Evolutionary conservation across 768 basidiomycete genomes (phyloP), one percentile per base, ranked within the genome.

Genomic region (Mycena pura): DNA sequence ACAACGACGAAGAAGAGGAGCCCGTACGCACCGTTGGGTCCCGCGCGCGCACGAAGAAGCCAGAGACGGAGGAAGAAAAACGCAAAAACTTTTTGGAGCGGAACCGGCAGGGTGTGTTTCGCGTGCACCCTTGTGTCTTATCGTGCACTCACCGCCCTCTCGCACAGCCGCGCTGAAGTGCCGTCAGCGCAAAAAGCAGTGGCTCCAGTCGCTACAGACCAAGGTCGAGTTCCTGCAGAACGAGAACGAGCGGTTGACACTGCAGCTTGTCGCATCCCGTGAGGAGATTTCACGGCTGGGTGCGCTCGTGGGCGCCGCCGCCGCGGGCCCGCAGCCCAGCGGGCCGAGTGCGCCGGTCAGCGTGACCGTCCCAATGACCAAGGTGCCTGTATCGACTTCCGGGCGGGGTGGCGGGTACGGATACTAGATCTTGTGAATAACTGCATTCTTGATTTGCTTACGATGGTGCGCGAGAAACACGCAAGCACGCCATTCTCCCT

Each of bases 61-160:
- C 91, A 22, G 95, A 97, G 81, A 98, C 96, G 0, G 97, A 99
- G 74, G 97, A 99, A 75, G 97, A 99, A 72, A 99, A 99, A 77
- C 83, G 97, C 39, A 88, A 86, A 76, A 99, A 98, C 76, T 99
- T 99, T 77, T 78, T 99, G 61, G 97, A 99, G 76, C 84, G 97
- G 62, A 99, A 99, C 72, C 84, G 97, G 69, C 97, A 99, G 85
- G 96, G 96, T 98, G 62, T 50, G 81, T 56, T 32, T 36, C 58
- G n/a, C n/a, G n/a, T 22, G 38, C 21, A 25, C 62, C 61, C 38
- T 32, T 61, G 15, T 32, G 45, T 32, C 19, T 32, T 52, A n/a
- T n/a, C n/a, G n/a, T 22, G 38, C 21, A 25, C 62, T 61, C 38
- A 29, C 60, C 17, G 31, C 46, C 31, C 19, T 32, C 52, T 2